These are phyloP conservation scores for Paratrypanosoma confusum DNA, from an alignment of 208 protist genomes.

Conservation along the genomic window DNA sequence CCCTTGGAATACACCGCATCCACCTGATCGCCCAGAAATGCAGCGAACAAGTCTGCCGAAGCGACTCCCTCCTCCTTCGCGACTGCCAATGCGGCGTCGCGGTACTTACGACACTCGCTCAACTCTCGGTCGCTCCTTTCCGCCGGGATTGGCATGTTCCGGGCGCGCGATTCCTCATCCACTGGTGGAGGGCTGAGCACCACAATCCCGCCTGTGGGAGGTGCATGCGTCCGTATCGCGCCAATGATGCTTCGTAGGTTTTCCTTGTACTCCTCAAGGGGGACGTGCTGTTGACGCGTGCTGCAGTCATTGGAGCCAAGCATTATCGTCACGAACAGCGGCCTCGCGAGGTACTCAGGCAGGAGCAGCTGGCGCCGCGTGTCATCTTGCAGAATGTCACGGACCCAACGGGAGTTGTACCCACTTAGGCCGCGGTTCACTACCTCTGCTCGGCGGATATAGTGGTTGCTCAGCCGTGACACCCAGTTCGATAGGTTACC, in stretches of 20 bases:
- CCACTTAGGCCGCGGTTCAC: slow-evolving; percentile 51
- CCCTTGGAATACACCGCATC: too few species aligned
- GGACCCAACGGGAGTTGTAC: slow-evolving; percentile 47
- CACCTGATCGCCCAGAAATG: too few species aligned
- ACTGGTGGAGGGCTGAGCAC: slow-evolving; percentile 30
- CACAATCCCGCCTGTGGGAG: slow-evolving; percentile 29
- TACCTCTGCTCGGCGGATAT: slow-evolving; percentile 29
- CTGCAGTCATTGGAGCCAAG: slow-evolving; percentile 32
- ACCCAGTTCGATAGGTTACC: slow-evolving; percentile 30
- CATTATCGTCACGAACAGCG: slow-evolving; percentile 40
- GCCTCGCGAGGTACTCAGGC: slow-evolving; percentile 10
- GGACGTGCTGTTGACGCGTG: slow-evolving; percentile 12
- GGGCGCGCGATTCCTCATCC: slow-evolving; percentile 5
- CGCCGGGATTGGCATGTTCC: too few species aligned
- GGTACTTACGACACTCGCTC: too few species aligned
- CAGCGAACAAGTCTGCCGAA: too few species aligned
- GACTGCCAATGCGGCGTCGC: too few species aligned
- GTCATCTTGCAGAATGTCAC: slow-evolving; percentile 18
- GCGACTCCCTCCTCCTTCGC: too few species aligned
- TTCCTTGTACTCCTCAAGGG: slow-evolving; percentile 17
- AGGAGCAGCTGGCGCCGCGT: slow-evolving; percentile 9
- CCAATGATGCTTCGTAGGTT: slow-evolving; percentile 27
- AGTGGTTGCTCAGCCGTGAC: slow-evolving; percentile 22
- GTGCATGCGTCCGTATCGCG: slow-evolving; percentile 10
- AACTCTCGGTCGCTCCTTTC: too few species aligned